Evolutionary conservation across 139 green algal genomes (phyloP), one percentile per base, ranked within the genome.

Genomic region (Protoeuglena noctilucae): DNA sequence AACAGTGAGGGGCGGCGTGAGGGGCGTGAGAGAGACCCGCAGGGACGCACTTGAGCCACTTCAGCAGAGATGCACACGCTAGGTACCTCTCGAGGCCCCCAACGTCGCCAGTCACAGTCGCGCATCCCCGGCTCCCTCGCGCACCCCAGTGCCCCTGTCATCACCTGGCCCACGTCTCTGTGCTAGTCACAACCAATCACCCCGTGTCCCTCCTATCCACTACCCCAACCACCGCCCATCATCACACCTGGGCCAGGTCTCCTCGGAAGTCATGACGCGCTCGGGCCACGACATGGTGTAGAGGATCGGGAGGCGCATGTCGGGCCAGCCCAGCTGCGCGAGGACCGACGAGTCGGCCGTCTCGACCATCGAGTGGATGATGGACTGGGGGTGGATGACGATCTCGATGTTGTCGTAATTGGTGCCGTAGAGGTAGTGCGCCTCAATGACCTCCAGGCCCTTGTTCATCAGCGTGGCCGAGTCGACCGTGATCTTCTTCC

Each of bases 291-390:
- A 87, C 78, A 99, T 87, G 30, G 91, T 97, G 77, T 96, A 95
- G 54, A 97, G 86, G 65, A 99, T 99, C 46, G 91, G 91, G 56
- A 99, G 78, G 2, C 84, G 74, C 91, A 99, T 99, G 80, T 96
- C 88, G 5, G 91, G 91, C 91, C 91, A 98, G 41, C 91, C 91
- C 41, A 94, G 71, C 79, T 93, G 77, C n/a, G 83, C 91, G 26
- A 98, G 69, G 23, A 98, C 84, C 4, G 76, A 92, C 1, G 75
- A 90, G 72, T 98, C 91, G 23, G 73, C 60, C 0, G 90, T 97
- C 71, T 98, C 91, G 30, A 98, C 77, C 91, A 98, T 97, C 62
- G 84, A 95, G 76, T 98, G 91, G 64, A 98, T 93, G 75, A 98
- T 98, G 62, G 75, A 91, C 80, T 98, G 89, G 7, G 89, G 89